Base-by-base conservation (phyloP, 2,329 filamentous ascomycete genomes). In the Botrytis deweyae region DNA sequence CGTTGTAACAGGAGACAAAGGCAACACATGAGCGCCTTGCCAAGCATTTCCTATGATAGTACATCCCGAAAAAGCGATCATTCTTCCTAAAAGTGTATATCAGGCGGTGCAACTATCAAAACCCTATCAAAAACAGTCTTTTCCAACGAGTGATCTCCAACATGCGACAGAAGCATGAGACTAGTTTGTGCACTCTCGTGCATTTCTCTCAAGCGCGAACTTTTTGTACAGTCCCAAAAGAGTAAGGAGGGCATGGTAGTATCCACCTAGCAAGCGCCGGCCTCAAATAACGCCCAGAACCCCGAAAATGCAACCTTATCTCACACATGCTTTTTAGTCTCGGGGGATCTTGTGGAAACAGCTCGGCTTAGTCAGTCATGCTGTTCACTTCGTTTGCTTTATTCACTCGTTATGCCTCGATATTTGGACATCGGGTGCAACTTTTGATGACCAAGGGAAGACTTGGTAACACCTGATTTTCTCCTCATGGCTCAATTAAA, bases 141-240 rank as follows among this genome's bases (percentile, higher is more conserved):
- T 58, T 12, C 38, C 49, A 58, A 42, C 49, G 38, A 42, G 66
- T 58, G 36, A 58, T 44, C 36, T 18, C 49, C 36, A 42, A 58
- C 66, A 58, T 58, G 66, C 66, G 66, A 58, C 66, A 69, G 66
- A 16, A 69, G 66, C 66, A 69, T 69, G 66, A 20, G 49, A 58
- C n/a, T 58, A 33, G 18, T 42, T 59, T 69, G 49, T 69, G 36
- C 49, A 40, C n/a, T 58, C 36, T 58, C 49, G 6, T 69, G 38
- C 49, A 42, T 33, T 38, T 58, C 38, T 33, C 66, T 4, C 49
- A 44, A 69, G 66, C n/a, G 38, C 49, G 36, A 33, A 44, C 49
- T 58, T 52, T 69, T 12, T 44, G 18, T 40, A 22, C 18, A 33
- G 36, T 22, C 65, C 46, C 49, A 5, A 58, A 20, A 42, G 49